These are phyloP conservation scores for Drosera capensis DNA, from an alignment of 148 eudicot genomes.

Conservation along the genomic window DNA sequence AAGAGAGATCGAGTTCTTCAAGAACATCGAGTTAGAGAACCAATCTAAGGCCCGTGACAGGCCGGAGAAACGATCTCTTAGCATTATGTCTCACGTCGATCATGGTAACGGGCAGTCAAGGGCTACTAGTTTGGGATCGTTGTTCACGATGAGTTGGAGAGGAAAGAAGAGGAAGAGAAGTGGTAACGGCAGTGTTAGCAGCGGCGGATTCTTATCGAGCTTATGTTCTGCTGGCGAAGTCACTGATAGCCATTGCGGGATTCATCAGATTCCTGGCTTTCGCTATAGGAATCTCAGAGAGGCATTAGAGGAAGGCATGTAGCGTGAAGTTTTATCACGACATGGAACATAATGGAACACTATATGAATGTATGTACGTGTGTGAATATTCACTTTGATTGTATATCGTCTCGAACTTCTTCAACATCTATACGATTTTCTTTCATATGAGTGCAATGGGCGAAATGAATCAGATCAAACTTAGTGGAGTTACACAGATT, in stretches of 20 bases:
- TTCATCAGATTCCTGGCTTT: conserved; percentile 34
- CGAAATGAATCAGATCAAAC: no score
- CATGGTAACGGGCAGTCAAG: neutral
- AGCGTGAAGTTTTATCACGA: neutral
- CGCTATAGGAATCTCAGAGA: conserved; percentile 49
- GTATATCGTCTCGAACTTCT: no score
- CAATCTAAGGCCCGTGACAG: neutral
- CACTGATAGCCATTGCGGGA: conserved; percentile 23
- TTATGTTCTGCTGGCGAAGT: conserved; percentile 61
- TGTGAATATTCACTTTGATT: no score
- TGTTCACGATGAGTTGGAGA: conserved; percentile 30
- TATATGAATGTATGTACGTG: no score
- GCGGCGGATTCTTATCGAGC: conserved; percentile 33
- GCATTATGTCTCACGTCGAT: no score
- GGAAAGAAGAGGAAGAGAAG: conserved; percentile 16
- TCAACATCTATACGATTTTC: no score
- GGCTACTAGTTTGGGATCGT: conserved; percentile 21
- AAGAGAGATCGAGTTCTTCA: conserved; percentile 11
- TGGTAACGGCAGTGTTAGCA: conserved; percentile 5
- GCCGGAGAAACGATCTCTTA: neutral
- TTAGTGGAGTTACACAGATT: no score
- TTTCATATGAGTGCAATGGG: no score
- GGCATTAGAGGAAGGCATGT: conserved; percentile 10
- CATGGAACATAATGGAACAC: no score
- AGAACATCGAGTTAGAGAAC: conserved; percentile 17